Evolutionary conservation across 192 early-diverging fungal genomes (phyloP).

Genomic region (Jimgerdemannia lactiflua): DNA sequence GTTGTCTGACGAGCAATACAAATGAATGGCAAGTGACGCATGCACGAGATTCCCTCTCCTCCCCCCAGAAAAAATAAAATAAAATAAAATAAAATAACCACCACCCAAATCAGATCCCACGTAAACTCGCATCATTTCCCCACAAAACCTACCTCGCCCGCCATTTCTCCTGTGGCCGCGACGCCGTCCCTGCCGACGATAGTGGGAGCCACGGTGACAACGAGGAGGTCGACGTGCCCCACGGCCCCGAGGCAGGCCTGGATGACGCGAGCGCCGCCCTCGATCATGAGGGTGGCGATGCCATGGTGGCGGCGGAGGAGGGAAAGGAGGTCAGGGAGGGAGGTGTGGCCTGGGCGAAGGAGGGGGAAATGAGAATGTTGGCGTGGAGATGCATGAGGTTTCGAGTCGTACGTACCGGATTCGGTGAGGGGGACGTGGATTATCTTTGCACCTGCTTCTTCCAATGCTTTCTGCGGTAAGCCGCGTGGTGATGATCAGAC

Average conservation of each 20-base stretch:
- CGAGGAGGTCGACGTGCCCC: slow-evolving; percentile 39
- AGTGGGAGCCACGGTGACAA: slow-evolving; percentile 73
- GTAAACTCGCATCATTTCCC: neutral
- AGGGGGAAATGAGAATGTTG: neutral
- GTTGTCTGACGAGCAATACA: neutral
- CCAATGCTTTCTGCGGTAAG: slow-evolving; percentile 30
- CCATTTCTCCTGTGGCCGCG: slow-evolving; percentile 28
- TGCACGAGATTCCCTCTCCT: neutral
- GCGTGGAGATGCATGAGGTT: neutral
- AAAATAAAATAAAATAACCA: no score
- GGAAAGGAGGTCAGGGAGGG: neutral
- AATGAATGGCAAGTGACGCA: neutral
- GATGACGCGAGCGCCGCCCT: slow-evolving; percentile 83
- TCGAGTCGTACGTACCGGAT: neutral
- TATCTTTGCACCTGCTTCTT: slow-evolving; percentile 58
- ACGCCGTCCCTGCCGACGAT: slow-evolving; percentile 64
- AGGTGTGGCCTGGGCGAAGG: neutral
- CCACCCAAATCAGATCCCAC: neutral
- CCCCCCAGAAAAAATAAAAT: no score
- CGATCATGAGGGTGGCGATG: slow-evolving; percentile 76
- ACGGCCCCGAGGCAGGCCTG: slow-evolving; percentile 48
- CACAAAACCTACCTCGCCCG: slow-evolving; percentile 4
- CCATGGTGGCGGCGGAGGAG: slow-evolving; percentile 11
- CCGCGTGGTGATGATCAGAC: neutral
- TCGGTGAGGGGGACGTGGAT: slow-evolving; percentile 12